These are phyloP conservation scores for Ceraceosorus guamensis DNA, from an alignment of 1,284 basidiomycete genomes.

Conservation along the genomic window DNA sequence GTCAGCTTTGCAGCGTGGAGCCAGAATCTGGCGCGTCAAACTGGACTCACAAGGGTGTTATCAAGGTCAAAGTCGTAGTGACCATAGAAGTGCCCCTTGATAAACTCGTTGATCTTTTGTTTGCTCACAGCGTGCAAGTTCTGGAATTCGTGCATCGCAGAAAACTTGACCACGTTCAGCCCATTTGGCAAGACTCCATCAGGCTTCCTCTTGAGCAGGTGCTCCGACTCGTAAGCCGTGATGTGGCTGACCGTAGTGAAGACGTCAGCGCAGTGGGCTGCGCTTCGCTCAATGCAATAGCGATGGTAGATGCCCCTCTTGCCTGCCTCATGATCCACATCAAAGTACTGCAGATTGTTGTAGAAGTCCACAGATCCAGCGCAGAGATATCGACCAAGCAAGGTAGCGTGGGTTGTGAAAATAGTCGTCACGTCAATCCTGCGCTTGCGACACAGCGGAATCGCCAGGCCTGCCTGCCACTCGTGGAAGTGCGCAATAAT, in stretches of 20 bases:
- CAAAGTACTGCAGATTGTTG: slow-evolving; percentile 98
- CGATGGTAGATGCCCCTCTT: slow-evolving; percentile 86
- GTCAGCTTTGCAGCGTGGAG: too few species aligned
- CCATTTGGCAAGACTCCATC: slow-evolving; percentile 98
- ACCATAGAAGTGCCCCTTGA: slow-evolving; percentile 95
- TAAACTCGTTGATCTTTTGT: slow-evolving; percentile 94
- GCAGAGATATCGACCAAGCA: slow-evolving; percentile 94
- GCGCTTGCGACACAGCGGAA: slow-evolving; percentile 88
- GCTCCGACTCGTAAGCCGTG: slow-evolving; percentile 92
- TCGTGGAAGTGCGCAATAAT: slow-evolving; percentile 98
- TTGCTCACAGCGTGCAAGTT: slow-evolving; percentile 87
- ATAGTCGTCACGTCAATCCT: slow-evolving; percentile 97
- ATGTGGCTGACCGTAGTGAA: slow-evolving; percentile 92
- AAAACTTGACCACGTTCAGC: slow-evolving; percentile 92
- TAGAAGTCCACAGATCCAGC: slow-evolving; percentile 97
- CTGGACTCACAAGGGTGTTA: slow-evolving; percentile 62
- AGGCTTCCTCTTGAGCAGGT: slow-evolving; percentile 87
- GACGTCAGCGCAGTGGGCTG: slow-evolving; percentile 91
- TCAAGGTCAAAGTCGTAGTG: slow-evolving; percentile 92
- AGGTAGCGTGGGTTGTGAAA: slow-evolving; percentile 90
- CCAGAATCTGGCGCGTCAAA: too few species aligned
- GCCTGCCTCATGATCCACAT: slow-evolving; percentile 96
- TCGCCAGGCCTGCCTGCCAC: slow-evolving; percentile 96
- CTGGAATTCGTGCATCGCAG: slow-evolving; percentile 93
- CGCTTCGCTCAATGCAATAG: slow-evolving; percentile 92